A percentile compares a stretch with the other conserved stretches of the same genome.
phyloP scores from a whole-genome alignment of 306 rosid species.

The Casuarina equisetifolia region DNA sequence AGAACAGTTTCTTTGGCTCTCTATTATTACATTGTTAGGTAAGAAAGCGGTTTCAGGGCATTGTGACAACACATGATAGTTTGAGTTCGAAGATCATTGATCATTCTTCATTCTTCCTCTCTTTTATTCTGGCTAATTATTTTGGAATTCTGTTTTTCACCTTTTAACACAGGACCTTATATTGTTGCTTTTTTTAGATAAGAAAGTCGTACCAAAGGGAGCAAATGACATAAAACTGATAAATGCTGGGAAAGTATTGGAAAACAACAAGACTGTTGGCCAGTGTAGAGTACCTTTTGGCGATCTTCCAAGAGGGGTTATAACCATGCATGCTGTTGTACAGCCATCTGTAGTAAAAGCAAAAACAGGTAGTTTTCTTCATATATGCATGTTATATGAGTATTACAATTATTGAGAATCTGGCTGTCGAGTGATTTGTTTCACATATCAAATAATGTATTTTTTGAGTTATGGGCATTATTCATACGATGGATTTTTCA shows the following conservation, averaged over 20 bases:
- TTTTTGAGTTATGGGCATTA: background rate
- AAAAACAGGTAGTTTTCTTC: conserved; percentile 64
- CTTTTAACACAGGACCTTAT: conserved; percentile 21
- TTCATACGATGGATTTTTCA: background rate
- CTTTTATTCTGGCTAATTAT: background rate
- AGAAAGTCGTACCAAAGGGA: conserved; percentile 73
- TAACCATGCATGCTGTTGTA: conserved; percentile 93
- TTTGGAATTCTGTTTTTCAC: background rate
- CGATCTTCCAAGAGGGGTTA: conserved; percentile 73
- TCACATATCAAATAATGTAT: background rate
- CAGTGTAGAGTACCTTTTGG: conserved; percentile 84
- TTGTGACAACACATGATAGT: background rate
- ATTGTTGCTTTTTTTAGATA: conserved; percentile 45
- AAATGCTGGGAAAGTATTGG: conserved; percentile 83
- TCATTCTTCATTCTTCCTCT: background rate
- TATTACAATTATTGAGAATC: conserved; percentile 12
- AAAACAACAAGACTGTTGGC: conserved; percentile 85
- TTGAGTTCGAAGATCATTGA: background rate
- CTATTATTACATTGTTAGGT: background rate
- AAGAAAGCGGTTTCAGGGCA: background rate
- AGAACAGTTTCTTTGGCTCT: background rate
- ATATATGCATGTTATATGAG: conserved; percentile 3
- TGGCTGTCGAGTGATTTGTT: background rate
- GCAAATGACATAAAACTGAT: conserved; percentile 85
- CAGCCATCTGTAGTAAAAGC: conserved; percentile 81